Conservation (phyloP, 2,329 filamentous ascomycete species). For the Phoma sp. region DNA sequence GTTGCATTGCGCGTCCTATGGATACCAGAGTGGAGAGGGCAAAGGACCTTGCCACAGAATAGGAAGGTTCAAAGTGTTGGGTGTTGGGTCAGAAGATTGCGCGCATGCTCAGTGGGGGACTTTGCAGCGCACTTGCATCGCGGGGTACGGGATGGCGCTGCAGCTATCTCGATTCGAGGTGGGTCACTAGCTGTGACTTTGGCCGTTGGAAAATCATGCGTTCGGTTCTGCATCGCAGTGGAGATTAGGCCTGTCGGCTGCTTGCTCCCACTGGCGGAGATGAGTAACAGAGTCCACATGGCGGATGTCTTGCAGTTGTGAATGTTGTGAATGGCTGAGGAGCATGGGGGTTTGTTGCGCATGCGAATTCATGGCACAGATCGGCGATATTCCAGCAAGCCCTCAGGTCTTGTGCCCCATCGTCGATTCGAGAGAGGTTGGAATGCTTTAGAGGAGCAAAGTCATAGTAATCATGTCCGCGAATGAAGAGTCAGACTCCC, state of each 20-base stretch:
- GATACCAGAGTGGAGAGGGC: slow-evolving; percentile 23
- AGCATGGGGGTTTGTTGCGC: slow-evolving; percentile 15
- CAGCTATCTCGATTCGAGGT: slow-evolving; percentile 29
- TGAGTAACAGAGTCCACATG: slow-evolving; percentile 23
- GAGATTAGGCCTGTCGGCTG: slow-evolving; percentile 23
- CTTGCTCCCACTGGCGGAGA: slow-evolving; percentile 23
- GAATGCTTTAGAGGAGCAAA: background rate
- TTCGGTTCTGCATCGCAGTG: slow-evolving; percentile 27
- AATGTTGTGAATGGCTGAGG: slow-evolving; percentile 17
- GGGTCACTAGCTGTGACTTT: slow-evolving; percentile 26
- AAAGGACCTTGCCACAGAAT: slow-evolving; percentile 21
- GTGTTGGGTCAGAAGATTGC: slow-evolving; percentile 13
- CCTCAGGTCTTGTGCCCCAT: background rate
- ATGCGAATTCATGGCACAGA: slow-evolving; percentile 14
- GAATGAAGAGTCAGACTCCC: background rate
- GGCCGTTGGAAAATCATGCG: slow-evolving; percentile 26
- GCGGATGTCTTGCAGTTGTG: slow-evolving; percentile 17
- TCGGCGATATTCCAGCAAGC: slow-evolving; percentile 6
- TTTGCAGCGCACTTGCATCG: slow-evolving; percentile 23
- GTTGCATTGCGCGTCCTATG: slow-evolving; percentile 35
- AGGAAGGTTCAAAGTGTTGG: slow-evolving; percentile 27
- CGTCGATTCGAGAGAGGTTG: background rate
- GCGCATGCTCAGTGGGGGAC: slow-evolving; percentile 10
- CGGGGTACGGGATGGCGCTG: slow-evolving; percentile 28
- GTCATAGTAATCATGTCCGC: background rate